Evolutionary conservation across 371 early-diverging fungal species (phyloP).

Genomic region (Rhizopus arrhizus): DNA sequence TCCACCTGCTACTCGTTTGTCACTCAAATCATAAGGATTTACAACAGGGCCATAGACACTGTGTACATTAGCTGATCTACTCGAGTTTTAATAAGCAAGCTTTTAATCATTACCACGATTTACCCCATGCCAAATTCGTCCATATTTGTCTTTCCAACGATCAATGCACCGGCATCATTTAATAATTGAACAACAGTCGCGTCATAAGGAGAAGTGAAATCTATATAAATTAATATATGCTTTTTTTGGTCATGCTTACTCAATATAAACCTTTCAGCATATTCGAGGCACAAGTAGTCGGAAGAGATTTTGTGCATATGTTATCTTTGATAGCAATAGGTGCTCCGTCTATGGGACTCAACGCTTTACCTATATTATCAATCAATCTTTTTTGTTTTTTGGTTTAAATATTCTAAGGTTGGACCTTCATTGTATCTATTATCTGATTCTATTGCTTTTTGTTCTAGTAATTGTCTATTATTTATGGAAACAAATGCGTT

Average conservation of each 20-base stretch:
- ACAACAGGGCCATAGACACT: constrained; percentile 52
- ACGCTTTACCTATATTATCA: constrained; percentile 3
- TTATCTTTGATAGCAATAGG: constrained; percentile 77
- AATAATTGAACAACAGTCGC: constrained; percentile 77
- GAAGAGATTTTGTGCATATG: constrained; percentile 61
- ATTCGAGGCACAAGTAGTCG: constrained; percentile 72
- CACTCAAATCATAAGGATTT: constrained; percentile 45
- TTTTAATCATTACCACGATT: neutral
- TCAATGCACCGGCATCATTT: constrained; percentile 65
- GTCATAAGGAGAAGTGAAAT: constrained; percentile 75
- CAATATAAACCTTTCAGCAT: constrained; percentile 60
- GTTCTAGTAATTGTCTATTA: constrained; percentile 3
- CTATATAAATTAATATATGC: constrained; percentile 20
- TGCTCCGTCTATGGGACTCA: constrained; percentile 59
- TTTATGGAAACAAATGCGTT: constrained; percentile 45
- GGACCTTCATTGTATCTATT: constrained; percentile 13
- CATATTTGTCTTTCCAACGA: constrained; percentile 91
- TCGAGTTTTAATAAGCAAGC: neutral
- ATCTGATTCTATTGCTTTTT: constrained; percentile 16
- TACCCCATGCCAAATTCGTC: constrained; percentile 99
- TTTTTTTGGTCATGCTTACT: neutral
- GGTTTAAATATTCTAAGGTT: neutral
- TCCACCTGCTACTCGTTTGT: constrained; percentile 76
- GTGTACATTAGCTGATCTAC: constrained; percentile 56
- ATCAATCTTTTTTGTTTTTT: neutral